phyloP scores from a whole-genome alignment of 228 moss, liverwort and hornwort species.

The Sphagnum magellanicum region DNA sequence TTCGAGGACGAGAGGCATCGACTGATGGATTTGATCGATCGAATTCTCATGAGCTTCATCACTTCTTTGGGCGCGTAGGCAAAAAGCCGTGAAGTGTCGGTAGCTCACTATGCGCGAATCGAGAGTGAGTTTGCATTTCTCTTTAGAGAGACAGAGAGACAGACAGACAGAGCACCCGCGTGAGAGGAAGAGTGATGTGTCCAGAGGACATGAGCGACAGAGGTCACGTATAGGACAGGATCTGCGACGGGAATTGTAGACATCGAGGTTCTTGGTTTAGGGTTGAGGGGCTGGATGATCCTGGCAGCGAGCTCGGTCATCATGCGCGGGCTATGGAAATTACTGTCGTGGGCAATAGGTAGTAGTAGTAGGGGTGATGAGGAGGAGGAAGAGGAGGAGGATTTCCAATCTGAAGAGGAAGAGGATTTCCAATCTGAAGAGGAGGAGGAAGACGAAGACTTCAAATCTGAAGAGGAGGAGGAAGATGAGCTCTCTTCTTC shows the following conservation, averaged over 20 bases:
- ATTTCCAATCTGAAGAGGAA: no score
- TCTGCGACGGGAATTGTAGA: not conserved
- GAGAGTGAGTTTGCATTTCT: not conserved
- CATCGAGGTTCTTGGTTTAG: constrained; percentile 10
- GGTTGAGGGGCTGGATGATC: not conserved
- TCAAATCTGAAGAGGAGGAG: constrained; percentile 13
- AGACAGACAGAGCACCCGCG: not conserved
- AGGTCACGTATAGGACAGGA: no score
- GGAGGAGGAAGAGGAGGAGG: not conserved
- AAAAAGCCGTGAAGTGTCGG: not conserved
- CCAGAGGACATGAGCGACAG: no score
- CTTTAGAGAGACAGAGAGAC: not conserved
- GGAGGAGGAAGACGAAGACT: not conserved
- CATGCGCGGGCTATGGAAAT: constrained; percentile 55
- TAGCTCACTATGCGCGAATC: not conserved
- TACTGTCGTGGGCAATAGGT: constrained; percentile 41
- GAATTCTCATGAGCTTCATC: no score
- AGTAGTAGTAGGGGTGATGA: constrained; percentile 18
- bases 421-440: constrained; percentile 4
- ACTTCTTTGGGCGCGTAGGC: no score
- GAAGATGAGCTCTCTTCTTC: constrained; percentile 6
- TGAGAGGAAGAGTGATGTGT: no score
- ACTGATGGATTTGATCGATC: no score
- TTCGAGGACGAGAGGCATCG: no score
- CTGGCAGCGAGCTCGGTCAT: not conserved